Conservation (phyloP, 2,329 filamentous ascomycete species). For the Ophiostoma montium region DNA sequence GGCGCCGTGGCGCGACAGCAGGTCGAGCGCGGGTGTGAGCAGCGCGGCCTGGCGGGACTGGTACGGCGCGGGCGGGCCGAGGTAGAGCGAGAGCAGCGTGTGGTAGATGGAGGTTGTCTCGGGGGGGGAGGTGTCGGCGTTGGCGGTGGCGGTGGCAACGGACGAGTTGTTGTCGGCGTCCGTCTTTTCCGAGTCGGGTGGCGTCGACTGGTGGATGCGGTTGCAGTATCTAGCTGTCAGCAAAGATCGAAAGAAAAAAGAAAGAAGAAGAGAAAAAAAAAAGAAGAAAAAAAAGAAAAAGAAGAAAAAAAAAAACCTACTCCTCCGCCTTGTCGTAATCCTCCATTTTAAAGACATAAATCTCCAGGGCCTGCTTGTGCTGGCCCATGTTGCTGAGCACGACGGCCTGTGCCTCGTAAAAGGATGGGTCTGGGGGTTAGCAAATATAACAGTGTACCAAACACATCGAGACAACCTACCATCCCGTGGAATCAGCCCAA, state of each 20-base stretch:
- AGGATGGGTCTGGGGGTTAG: slow-evolving; percentile 50
- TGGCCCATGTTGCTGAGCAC: slow-evolving; percentile 90
- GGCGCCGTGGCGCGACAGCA: slow-evolving; percentile 86
- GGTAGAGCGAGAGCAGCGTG: slow-evolving; percentile 76
- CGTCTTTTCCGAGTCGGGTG: no score
- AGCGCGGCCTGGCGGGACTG: slow-evolving; percentile 33
- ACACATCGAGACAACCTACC: slow-evolving; percentile 33
- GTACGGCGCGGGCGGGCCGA: slow-evolving; percentile 63
- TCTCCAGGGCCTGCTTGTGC: slow-evolving; percentile 89
- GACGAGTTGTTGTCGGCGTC: slow-evolving; percentile 28
- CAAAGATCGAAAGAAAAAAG: not conserved
- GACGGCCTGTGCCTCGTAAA: slow-evolving; percentile 81
- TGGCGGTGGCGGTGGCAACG: slow-evolving; percentile 12
- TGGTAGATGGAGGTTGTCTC: slow-evolving; percentile 58
- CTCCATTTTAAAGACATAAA: slow-evolving; percentile 89
- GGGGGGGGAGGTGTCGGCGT: not conserved
- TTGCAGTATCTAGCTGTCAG: slow-evolving; percentile 61
- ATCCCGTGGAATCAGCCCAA: slow-evolving; percentile 64
- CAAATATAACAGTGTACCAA: slow-evolving; percentile 1
- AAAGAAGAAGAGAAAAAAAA: no score
- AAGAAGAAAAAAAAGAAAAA: not conserved
- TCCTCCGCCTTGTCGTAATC: slow-evolving; percentile 87
- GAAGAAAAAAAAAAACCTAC: slow-evolving; percentile 32
- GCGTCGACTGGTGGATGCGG: slow-evolving; percentile 43
- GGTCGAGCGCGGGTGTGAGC: slow-evolving; percentile 64